These are phyloP conservation scores for Capniomyces stellatus DNA, from an alignment of 371 early-diverging fungal genomes.

Conservation along the genomic window DNA sequence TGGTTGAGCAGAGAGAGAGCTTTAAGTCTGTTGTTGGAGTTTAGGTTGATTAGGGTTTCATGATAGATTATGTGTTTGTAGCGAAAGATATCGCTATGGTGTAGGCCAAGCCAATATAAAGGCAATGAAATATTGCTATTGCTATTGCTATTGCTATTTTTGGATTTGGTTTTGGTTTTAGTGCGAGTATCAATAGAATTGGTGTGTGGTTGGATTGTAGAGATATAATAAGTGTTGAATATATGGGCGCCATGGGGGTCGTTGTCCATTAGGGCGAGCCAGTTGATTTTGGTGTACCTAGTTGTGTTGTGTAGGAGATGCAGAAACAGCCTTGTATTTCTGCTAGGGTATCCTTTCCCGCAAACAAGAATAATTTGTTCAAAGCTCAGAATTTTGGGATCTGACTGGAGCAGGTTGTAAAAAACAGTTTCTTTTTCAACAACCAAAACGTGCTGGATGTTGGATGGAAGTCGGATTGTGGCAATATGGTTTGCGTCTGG, in stretches of 20 bases:
- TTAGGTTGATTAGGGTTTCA: neutral
- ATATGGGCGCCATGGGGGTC: conserved; percentile 3
- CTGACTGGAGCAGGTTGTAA: neutral
- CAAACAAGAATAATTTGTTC: neutral
- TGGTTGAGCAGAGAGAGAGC: neutral
- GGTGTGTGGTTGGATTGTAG: neutral
- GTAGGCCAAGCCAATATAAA: neutral
- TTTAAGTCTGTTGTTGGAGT: neutral
- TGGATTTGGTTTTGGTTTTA: too few relatives aligned
- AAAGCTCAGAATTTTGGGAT: neutral
- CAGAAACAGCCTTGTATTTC: neutral
- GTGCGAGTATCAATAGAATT: neutral
- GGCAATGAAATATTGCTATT: too few relatives aligned
- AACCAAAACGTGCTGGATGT: neutral
- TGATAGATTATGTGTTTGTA: neutral
- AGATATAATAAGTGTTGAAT: neutral
- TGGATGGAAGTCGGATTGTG: neutral
- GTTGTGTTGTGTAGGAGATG: neutral
- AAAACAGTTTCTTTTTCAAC: conserved; percentile 3
- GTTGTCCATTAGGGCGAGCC: neutral
- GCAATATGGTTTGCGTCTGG: neutral
- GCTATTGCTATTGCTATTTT: too few relatives aligned
- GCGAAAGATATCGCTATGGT: neutral
- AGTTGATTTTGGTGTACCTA: neutral
- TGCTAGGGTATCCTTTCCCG: conserved; percentile 2